Evolutionary conservation across 2,329 filamentous ascomycete species (phyloP), one percentile per base, ranked within the genome.

Genomic region (Byssochlamys sp.): DNA sequence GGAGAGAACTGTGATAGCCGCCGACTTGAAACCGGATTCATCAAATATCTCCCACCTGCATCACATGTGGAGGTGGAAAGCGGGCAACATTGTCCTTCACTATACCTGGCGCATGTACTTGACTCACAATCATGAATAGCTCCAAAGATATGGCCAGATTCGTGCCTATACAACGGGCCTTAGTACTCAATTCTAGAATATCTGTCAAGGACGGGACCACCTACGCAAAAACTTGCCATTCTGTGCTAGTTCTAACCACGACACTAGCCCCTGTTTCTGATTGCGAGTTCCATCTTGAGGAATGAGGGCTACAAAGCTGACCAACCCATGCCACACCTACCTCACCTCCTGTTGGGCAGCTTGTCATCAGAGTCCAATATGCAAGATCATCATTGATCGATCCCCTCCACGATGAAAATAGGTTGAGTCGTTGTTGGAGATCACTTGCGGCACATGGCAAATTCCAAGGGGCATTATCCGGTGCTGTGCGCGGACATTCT

Each of bases 351-450:
- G 89, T 92, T 63, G 84, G 83, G 72, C 90, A 95, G 5, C 83
- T 91, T 56, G 84, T 91, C 65, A 95, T 78, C 24, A 95, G 79
- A 2, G 89, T 95, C 92, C 92, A 97, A 73, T 94, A 95, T 10
- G 91, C 90, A 73, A 95, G 95, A 49, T 74, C 80, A 70, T 96
- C 91, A 2, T 79, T 73, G 59, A 84, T 84, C 49, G 84, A 78
- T 14, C 90, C 89, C 63, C 92, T 83, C 91, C 91, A 96, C 28
- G 77, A 72, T 0, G 90, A 95, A 71, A 97, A 96, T 25, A 87
- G 77, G 70, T 89, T 92, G 14, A 45, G 35, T 19, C 35, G 14
- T 19, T 45, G 14, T 6, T 19, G 14, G 14, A 45, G 35, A 45
- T 45, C 35, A 7, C 35, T 19, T 5, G 35, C n/a, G 3, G 35